Evolutionary conservation across 2,329 filamentous ascomycete genomes (phyloP), one percentile per base, ranked within the genome.

Genomic region (Fusarium solani-melongenae): DNA sequence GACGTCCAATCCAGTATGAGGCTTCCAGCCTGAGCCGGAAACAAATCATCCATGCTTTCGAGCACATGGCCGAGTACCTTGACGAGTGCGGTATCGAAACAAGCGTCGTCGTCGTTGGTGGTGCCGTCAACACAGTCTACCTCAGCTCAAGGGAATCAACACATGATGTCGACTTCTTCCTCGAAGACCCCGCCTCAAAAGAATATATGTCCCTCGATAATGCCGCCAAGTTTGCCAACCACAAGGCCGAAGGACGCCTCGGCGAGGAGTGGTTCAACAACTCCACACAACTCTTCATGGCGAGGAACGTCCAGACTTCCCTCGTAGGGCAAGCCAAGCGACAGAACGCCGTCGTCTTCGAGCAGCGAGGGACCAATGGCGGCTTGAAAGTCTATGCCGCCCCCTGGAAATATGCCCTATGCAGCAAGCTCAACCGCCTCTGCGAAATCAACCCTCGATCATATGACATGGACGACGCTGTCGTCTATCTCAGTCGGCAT

Each of bases 251-350:
- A 1, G 74, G 62, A 6, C 49, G 20, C 12, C 75, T 77, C n/a
- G 75, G 75, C 10, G 56, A 69, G 12, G 59, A 72, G 22, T 77
- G 75, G 75, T 69, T 77, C 66, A 75, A 71, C 63, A 77, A 68
- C 58, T 76, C 75, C 0, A 77, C 75, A 56, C 73, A 74, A 39
- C 62, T 77, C 27, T 73, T 76, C 24, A 60, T 74, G 61, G 57
- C 71, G 9, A 55, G 56, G 33, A 41, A 67, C 51, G 58, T 73
- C 6, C 74, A 75, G 44, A 41, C 53, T 2, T 36, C 60, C 6
- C 68, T 75, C 31, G 38, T 73, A 1, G 31, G 49, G 33, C 70
- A 68, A 9, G 74, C 73, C 7, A 51, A 62, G 20, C 38, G 24
- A 20, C 75, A 77, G 24, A 64, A 67, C 9, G 65, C 67, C 31